These are phyloP conservation scores for Coprinopsis strossmayeri DNA, from an alignment of 768 basidiomycete genomes.

Conservation along the genomic window DNA sequence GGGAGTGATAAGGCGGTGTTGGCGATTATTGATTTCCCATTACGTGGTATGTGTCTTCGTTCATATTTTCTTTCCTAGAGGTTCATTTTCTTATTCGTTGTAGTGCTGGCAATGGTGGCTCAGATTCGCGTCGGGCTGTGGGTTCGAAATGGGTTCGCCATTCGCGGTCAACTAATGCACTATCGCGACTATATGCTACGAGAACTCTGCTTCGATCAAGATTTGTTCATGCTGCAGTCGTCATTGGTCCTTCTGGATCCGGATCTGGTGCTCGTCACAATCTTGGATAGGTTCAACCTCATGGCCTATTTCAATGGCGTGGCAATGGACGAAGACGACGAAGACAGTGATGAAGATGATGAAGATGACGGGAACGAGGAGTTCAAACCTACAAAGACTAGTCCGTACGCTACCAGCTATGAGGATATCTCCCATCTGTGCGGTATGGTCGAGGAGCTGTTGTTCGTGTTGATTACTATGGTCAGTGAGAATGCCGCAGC, in stretches of 20 bases:
- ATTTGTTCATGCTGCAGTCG: conserved; percentile 81
- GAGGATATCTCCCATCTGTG: conserved; percentile 42
- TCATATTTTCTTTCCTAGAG: not conserved
- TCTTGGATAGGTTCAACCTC: conserved; percentile 88
- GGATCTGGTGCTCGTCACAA: conserved; percentile 70
- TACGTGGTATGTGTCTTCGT: conserved; percentile 57
- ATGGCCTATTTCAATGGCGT: conserved; percentile 71
- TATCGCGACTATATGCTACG: conserved; percentile 95
- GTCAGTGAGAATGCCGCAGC: conserved; percentile 78
- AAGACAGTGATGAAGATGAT: conserved; percentile 18
- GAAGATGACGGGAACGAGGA: conserved; percentile 4
- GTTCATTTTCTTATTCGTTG: conserved; percentile 1
- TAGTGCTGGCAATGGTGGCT: conserved; percentile 86
- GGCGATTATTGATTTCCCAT: conserved; percentile 79
- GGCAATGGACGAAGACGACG: conserved; percentile 62
- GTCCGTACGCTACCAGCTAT: conserved; percentile 27
- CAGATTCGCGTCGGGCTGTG: conserved; percentile 94
- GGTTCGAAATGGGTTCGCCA: conserved; percentile 96
- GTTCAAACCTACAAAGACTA: conserved; percentile 2
- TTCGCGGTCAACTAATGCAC: conserved; percentile 90
- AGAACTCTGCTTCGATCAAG: conserved; percentile 95
- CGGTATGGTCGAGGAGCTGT: conserved; percentile 87
- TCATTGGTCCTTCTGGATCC: conserved; percentile 77
- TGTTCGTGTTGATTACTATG: conserved; percentile 83
- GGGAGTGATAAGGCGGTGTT: conserved; percentile 60